Percentiles rank a stretch among this genome's conserved stretches.
phyloP scores from a whole-genome alignment of 345 rosid genomes.

The Dovyalis caffra region DNA sequence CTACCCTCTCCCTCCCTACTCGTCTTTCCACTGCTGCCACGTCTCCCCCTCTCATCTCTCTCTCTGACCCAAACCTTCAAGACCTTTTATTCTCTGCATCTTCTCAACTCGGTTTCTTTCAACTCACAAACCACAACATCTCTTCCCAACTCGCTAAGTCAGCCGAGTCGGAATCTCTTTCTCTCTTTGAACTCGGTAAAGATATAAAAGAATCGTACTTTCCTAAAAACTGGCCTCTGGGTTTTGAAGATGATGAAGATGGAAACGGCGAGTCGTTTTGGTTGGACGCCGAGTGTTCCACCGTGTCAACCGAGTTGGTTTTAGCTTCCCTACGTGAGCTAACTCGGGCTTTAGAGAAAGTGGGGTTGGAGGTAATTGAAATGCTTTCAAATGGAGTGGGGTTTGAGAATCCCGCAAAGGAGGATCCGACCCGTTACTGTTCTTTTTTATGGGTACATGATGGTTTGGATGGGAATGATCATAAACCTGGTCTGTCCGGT shows the following conservation, averaged over 20 bases:
- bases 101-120: slow-evolving; percentile 52
- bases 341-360: slow-evolving; percentile 46
- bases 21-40: slow-evolving; percentile 32
- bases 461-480: slow-evolving; percentile 18
- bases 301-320: slow-evolving; percentile 37
- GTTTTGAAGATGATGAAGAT: slow-evolving; percentile 46
- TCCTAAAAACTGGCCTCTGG: slow-evolving; percentile 73
- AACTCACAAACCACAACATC: slow-evolving; percentile 42
- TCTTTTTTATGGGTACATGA: slow-evolving; percentile 56
- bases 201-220: slow-evolving; percentile 46
- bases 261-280: slow-evolving; percentile 51
- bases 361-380: slow-evolving; percentile 51
- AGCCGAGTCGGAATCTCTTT: slow-evolving; percentile 52
- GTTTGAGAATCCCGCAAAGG: slow-evolving; percentile 48
- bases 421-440: slow-evolving; percentile 47
- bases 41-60: slow-evolving; percentile 39
- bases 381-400: slow-evolving; percentile 42
- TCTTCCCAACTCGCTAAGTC: slow-evolving; percentile 53
- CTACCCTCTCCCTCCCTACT: slow-evolving; percentile 61
- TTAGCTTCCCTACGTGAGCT: slow-evolving; percentile 46
- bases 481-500: slow-evolving; percentile 35
- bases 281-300: slow-evolving; percentile 39
- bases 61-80: slow-evolving; percentile 20
- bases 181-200: slow-evolving; percentile 48
- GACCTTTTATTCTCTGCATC: slow-evolving; percentile 43